These are phyloP conservation scores for Neoarthrinium moseri DNA, from an alignment of 2,329 filamentous ascomycete species.

Conservation along the genomic window DNA sequence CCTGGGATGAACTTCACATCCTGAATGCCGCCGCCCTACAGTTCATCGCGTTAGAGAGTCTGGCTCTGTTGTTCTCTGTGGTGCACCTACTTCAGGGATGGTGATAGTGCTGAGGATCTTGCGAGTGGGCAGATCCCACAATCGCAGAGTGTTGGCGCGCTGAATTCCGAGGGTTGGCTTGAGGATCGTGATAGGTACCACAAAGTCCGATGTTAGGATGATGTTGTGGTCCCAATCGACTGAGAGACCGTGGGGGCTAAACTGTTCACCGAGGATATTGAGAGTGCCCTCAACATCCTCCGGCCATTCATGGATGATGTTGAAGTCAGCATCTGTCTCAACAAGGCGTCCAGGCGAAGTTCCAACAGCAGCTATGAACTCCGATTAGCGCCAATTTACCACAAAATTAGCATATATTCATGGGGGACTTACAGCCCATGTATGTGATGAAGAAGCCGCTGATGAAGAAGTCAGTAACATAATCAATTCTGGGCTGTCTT, in stretches of 20 bases:
- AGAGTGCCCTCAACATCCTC: slow-evolving; percentile 52
- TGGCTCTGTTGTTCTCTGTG: background rate
- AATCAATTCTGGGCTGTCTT: no score
- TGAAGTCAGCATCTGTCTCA: slow-evolving; percentile 57
- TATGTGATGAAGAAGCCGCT: slow-evolving; percentile 62
- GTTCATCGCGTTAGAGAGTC: background rate
- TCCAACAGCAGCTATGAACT: slow-evolving; percentile 40
- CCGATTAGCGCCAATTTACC: background rate
- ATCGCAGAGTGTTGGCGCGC: slow-evolving; percentile 55
- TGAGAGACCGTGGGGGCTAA: slow-evolving; percentile 58
- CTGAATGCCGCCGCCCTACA: slow-evolving; percentile 54
- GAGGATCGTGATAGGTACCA: slow-evolving; percentile 59
- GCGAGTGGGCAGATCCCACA: slow-evolving; percentile 54
- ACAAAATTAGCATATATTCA: background rate
- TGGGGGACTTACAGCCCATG: slow-evolving; percentile 47
- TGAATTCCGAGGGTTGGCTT: slow-evolving; percentile 56
- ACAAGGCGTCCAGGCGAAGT: slow-evolving; percentile 59
- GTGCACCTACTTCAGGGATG: slow-evolving; percentile 48
- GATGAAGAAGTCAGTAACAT: no score
- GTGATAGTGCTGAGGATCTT: slow-evolving; percentile 60
- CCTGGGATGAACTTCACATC: slow-evolving; percentile 66
- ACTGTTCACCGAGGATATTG: slow-evolving; percentile 59
- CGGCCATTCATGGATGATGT: slow-evolving; percentile 63
- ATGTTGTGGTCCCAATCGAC: slow-evolving; percentile 57
- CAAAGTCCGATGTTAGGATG: slow-evolving; percentile 62